Evolutionary conservation across 78 protist genomes (phyloP), one percentile per base, ranked within the genome.

Genomic region (Mastigamoeba balamuthi): DNA sequence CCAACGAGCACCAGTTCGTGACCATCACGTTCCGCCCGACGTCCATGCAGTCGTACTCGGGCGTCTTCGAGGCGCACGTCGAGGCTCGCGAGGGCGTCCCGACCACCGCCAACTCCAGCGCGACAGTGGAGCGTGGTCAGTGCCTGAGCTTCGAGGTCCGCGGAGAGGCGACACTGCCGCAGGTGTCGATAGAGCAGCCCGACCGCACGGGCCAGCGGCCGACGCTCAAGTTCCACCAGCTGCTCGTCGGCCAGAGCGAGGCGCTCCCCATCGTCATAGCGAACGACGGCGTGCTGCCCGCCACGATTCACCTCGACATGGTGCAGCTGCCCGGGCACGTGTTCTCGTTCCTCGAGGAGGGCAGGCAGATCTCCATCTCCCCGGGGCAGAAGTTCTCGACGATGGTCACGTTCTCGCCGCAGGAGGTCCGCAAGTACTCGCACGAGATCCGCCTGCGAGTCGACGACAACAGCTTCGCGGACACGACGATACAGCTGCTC

Each of bases 121-220:
- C n/a, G n/a, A n/a, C n/a, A n/a, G n/a, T n/a, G n/a, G n/a, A n/a
- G n/a, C n/a, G n/a, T n/a, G n/a, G n/a, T n/a, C n/a, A 53, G 6
- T 30, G n/a, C 27, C 75, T 91, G 41, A 0, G 25, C 6, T 87
- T 91, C 36, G 87, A 78, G 10, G 10, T 91, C 28, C 33, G 82
- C 1, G 95, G 90, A 10, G 90, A 87, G 23, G 95, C 90, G 4
- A 76, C 88, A 23, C 72, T 91, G 63, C 91, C 95, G 28, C 80
- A 81, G 30, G 77, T 87, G 40, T 1, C 35, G 6, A 39, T 83
- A 27, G 42, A 35, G 7, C 7, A 2, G n/a, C 87, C 85, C 29
- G 0, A 28, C 4, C 52, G 27, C 37, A 58, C 17, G 9, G 27
- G 27, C 4, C 36, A 27, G 4, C 37, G 66, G 4, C 66, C 66